These are phyloP conservation scores for Colletotrichum eremochloae DNA, from an alignment of 2,329 filamentous ascomycete species.

Conservation along the genomic window DNA sequence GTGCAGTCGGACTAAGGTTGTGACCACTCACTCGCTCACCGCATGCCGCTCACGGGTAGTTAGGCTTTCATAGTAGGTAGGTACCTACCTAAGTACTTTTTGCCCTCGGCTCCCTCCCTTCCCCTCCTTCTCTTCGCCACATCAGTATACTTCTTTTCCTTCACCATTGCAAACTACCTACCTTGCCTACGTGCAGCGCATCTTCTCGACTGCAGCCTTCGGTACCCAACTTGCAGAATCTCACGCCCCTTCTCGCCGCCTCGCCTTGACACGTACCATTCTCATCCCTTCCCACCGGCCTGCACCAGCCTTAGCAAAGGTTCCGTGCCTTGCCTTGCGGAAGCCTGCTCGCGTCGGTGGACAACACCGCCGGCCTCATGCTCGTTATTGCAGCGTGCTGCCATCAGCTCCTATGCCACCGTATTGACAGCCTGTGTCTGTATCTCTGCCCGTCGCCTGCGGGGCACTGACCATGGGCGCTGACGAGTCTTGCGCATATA, in stretches of 20 bases:
- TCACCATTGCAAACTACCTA: too few relatives aligned
- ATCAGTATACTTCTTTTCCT: background rate
- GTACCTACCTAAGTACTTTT: background rate
- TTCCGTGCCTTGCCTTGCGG: background rate
- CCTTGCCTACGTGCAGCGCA: too few relatives aligned
- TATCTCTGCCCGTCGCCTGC: constrained; percentile 17
- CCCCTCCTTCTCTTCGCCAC: background rate
- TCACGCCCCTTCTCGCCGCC: background rate
- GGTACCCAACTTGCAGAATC: background rate
- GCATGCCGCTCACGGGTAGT: background rate
- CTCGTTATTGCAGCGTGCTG: background rate
- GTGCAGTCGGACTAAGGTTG: background rate
- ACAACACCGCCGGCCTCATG: background rate
- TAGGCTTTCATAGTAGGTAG: background rate
- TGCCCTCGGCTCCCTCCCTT: background rate
- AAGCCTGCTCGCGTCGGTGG: constrained; percentile 1
- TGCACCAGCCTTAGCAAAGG: constrained; percentile 1
- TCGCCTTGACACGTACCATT: background rate
- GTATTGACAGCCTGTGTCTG: constrained; percentile 12
- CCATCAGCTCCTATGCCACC: background rate
- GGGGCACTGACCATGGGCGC: background rate
- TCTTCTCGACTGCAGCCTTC: background rate
- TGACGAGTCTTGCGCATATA: constrained; percentile 10
- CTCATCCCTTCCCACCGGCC: background rate
- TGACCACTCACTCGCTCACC: background rate